Percentiles rank a stretch among this genome's conserved stretches.
Evolutionary conservation across 768 basidiomycete genomes (phyloP).

Genomic region (Termitomyces sp.): DNA sequence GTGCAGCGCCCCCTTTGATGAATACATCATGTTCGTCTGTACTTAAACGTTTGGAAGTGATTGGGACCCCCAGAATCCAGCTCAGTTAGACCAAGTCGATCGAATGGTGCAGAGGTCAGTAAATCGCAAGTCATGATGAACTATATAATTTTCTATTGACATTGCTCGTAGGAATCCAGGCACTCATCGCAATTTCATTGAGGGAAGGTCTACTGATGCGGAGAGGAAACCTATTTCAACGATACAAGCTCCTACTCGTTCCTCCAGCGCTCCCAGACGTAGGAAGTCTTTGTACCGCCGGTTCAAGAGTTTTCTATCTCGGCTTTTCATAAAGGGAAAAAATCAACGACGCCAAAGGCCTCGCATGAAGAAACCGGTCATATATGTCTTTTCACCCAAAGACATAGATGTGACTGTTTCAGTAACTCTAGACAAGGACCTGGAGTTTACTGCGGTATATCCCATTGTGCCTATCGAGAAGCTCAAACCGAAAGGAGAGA

Average conservation of each 20-base stretch:
- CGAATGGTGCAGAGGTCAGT: not conserved
- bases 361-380: slow-evolving; percentile 28
- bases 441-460: slow-evolving; percentile 33
- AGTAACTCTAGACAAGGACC: slow-evolving; percentile 29
- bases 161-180: not conserved
- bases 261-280: not conserved
- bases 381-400: slow-evolving; percentile 31
- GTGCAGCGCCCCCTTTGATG: not conserved
- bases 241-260: not conserved
- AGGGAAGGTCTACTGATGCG: not conserved
- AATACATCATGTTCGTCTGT: not conserved
- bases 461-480: slow-evolving; percentile 27
- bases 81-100: not conserved
- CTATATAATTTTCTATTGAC: not conserved
- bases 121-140: not conserved
- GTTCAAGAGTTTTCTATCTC: slow-evolving; percentile 8
- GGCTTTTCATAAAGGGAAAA: slow-evolving; percentile 3
- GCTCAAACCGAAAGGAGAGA: slow-evolving; percentile 12
- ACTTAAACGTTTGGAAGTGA: not conserved
- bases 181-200: no score
- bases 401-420: slow-evolving; percentile 24
- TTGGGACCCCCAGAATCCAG: not conserved
- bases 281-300: slow-evolving; percentile 4
- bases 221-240: not conserved
- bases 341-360: not conserved